Evolutionary conservation across 306 rosid genomes (phyloP).

Genomic region (Sicyos edulis): DNA sequence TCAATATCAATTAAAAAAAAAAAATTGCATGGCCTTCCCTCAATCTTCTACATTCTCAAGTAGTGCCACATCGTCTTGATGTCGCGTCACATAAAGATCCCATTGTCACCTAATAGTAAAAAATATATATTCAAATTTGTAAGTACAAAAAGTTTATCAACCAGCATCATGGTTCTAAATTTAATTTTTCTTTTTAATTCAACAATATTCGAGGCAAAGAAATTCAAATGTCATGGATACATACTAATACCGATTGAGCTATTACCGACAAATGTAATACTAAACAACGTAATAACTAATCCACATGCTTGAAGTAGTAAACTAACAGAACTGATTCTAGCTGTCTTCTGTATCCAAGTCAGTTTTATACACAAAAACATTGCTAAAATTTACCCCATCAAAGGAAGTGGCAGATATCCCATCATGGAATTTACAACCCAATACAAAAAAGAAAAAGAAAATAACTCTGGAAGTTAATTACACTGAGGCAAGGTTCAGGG

Average conservation of each 20-base stretch:
- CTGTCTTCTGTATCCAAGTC: conserved; percentile 17
- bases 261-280: not conserved
- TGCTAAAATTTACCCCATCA: conserved; percentile 11
- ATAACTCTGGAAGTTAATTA: conserved; percentile 6
- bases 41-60: not conserved
- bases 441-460: not conserved
- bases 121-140: not conserved
- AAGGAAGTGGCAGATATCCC: conserved; percentile 11
- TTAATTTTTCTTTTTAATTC: no score
- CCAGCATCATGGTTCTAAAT: no score
- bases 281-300: conserved; percentile 5
- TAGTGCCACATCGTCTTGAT: not conserved
- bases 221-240: no score
- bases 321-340: conserved; percentile 21
- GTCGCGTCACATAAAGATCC: not conserved
- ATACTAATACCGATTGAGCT: no score
- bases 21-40: not conserved
- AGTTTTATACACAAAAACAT: conserved; percentile 18
- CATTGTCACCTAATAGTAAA: not conserved
- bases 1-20: not conserved
- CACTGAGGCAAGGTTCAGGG: conserved; percentile 27
- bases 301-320: conserved; percentile 14
- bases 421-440: conserved; percentile 24
- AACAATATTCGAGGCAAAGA: no score
- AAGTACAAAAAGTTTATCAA: not conserved